phyloP scores from a whole-genome alignment of 1,284 basidiomycete genomes.

The Trichosporon sp. region DNA sequence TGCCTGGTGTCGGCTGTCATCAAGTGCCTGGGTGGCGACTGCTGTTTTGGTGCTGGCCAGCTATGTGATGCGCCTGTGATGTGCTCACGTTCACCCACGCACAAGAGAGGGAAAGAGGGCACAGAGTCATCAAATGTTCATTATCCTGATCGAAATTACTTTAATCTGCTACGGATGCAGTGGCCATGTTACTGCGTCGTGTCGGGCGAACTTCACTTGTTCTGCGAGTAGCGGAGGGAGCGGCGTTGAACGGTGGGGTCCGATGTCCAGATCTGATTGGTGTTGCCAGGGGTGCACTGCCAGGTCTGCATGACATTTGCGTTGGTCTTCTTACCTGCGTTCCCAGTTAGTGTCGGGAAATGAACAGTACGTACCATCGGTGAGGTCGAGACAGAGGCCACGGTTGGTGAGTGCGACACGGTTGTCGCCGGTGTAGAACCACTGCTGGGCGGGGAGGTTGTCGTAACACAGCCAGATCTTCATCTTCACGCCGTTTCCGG shows the following conservation, averaged over 20 bases:
- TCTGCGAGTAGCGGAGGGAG: conserved; percentile 6
- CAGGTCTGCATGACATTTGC: conserved; percentile 40
- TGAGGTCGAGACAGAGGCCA: conserved; percentile 25
- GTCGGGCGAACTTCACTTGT: neutral
- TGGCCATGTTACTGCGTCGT: too few relatives aligned
- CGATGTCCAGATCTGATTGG: conserved; percentile 33
- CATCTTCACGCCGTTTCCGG: conserved; percentile 26
- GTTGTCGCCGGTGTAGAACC: conserved; percentile 29
- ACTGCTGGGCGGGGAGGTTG: conserved; percentile 28
- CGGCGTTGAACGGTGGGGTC: neutral
- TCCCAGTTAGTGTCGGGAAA: neutral
- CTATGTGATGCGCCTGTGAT: too few relatives aligned
- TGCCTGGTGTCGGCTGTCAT: neutral
- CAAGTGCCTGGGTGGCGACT: neutral
- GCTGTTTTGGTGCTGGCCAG: too few relatives aligned
- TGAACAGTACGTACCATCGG: neutral
- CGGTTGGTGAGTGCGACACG: conserved; percentile 23
- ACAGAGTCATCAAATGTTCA: neutral
- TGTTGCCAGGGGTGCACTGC: conserved; percentile 34
- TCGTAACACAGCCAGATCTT: conserved; percentile 34
- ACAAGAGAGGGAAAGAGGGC: too few relatives aligned
- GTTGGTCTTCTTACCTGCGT: conserved; percentile 23
- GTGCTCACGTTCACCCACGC: too few relatives aligned
- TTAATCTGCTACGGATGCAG: neutral
- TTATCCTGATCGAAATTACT: neutral